Conservation (phyloP, 768 basidiomycete species). For the Tulasnella sp. region DNA sequence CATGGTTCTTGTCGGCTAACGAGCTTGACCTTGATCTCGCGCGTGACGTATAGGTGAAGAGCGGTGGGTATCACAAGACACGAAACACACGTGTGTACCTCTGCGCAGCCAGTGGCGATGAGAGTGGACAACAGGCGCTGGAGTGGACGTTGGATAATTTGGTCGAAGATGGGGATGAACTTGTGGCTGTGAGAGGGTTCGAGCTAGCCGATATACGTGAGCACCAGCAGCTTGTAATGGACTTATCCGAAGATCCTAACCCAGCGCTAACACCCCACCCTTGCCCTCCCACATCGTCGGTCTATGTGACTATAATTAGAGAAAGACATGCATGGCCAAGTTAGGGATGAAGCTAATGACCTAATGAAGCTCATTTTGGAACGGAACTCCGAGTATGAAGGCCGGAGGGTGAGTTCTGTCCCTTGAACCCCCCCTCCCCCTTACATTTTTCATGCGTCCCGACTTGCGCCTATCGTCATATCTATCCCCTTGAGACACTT, state of each 20-base stretch:
- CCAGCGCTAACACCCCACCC: no score
- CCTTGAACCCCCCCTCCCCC: not conserved
- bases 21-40: no score
- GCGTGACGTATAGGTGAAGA: constrained; percentile 60
- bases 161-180: constrained; percentile 80
- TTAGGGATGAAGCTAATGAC: constrained; percentile 77
- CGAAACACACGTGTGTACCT: constrained; percentile 78
- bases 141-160: constrained; percentile 87
- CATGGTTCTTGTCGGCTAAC: no score
- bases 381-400: constrained; percentile 67
- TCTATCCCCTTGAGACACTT: not conserved
- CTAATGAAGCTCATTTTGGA: constrained; percentile 71
- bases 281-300: no score
- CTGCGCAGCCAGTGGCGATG: constrained; percentile 79
- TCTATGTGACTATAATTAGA: constrained; percentile 35
- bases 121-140: constrained; percentile 76
- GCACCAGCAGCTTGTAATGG: no score
- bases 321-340: constrained; percentile 55
- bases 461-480: not conserved
- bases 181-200: constrained; percentile 83
- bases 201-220: constrained; percentile 76
- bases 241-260: no score
- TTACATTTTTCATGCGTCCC: no score
- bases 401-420: constrained; percentile 49
- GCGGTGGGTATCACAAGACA: constrained; percentile 63